Base-by-base conservation (phyloP, 1,139 yeast genomes). In the Magnusiomyces ingens region DNA sequence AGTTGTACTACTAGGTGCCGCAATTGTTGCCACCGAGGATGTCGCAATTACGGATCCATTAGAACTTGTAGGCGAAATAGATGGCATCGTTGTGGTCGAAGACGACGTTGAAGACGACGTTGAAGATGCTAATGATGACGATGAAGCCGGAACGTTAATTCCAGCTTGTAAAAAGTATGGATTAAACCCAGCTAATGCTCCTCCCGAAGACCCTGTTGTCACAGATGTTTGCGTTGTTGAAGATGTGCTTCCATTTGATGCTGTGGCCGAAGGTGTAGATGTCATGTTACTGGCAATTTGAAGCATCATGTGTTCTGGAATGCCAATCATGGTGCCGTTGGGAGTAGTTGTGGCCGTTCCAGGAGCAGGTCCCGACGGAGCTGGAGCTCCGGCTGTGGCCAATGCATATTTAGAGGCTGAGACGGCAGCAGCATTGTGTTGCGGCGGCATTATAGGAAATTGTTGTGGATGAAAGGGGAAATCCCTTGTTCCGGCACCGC, bases 391-490 rank as follows among this genome's bases (percentile, higher is more conserved):
- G 5, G 32, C 13, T 6, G 35, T 19, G 13, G 45, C 45, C 11
- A 43, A 11, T 3, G 45, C 45, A 43, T 43, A 29, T n/a, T 43
- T 43, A 21, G 45, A 43, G 6, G 45, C 45, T 8, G 45, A 43
- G 4, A 43, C 35, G 4, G 45, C 45, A 19, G 45, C 45, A 12
- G 45, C 45, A 43, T 22, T 43, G 45, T 43, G 35, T 22, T 43
- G 15, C n/a, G 45, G 45, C 8, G 45, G 45, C n/a, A 18, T 10
- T 19, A 43, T 43, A 4, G 45, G 45, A 18, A 43, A 43, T 12
- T 43, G 29, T 12, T 43, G 45, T 11, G 21, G 29, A 12, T 43
- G 45, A 13, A 19, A 43, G n/a, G 45, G 45, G 12, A 43, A 43
- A 22, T 43, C 32, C 15, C 32, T 26, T 5, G 32, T 26, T 26